phyloP scores from a whole-genome alignment of 2,329 filamentous ascomycete genomes.

The Acrodontium crateriforme region DNA sequence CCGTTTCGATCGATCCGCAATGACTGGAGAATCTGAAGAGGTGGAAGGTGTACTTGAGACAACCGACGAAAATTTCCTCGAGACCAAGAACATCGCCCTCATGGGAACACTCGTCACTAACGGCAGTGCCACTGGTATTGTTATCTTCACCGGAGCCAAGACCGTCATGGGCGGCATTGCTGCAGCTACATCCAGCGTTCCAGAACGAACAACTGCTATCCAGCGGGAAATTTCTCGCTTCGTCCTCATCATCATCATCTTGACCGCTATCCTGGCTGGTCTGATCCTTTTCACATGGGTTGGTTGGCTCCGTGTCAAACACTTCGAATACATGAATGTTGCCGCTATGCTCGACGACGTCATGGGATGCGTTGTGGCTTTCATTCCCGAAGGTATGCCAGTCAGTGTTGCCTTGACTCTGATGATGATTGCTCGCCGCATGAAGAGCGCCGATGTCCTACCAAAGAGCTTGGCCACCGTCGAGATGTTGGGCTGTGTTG shows the following conservation, averaged over 20 bases:
- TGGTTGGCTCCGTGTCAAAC: slow-evolving; percentile 50
- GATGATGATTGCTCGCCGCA: slow-evolving; percentile 63
- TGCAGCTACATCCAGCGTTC: slow-evolving; percentile 55
- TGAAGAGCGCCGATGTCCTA: slow-evolving; percentile 62
- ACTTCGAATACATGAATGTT: slow-evolving; percentile 60
- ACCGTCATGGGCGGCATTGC: slow-evolving; percentile 66
- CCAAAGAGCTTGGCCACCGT: slow-evolving; percentile 71
- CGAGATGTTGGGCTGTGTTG: slow-evolving; percentile 60
- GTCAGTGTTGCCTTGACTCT: slow-evolving; percentile 53
- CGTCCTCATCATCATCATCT: slow-evolving; percentile 52
- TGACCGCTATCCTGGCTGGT: slow-evolving; percentile 55
- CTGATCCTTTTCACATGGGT: slow-evolving; percentile 43
- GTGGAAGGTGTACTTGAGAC: slow-evolving; percentile 50
- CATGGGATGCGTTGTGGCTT: slow-evolving; percentile 56
- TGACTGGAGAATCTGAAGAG: slow-evolving; percentile 53
- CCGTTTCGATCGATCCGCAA: slow-evolving; percentile 58
- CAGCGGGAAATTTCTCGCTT: slow-evolving; percentile 63
- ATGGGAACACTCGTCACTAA: slow-evolving; percentile 68
- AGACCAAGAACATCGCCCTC: slow-evolving; percentile 61
- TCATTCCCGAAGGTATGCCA: slow-evolving; percentile 61
- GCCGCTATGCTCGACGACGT: slow-evolving; percentile 58
- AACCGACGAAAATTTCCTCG: slow-evolving; percentile 60
- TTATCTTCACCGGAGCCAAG: slow-evolving; percentile 56
- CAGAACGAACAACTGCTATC: slow-evolving; percentile 52
- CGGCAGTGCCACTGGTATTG: slow-evolving; percentile 51